Evolutionary conservation across 768 basidiomycete species (phyloP).

Genomic region (Piloderma croceum): DNA sequence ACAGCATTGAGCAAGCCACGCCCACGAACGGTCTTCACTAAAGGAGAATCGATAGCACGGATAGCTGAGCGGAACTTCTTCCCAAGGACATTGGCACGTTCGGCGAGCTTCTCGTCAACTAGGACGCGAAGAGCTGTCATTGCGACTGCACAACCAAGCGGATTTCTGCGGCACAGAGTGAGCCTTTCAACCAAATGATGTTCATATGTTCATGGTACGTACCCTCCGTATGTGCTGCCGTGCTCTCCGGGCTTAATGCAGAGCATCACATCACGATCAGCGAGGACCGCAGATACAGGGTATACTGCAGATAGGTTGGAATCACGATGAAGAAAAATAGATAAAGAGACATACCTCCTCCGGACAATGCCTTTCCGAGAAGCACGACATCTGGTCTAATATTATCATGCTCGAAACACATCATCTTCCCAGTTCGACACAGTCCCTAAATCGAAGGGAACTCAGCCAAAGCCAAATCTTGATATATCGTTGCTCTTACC

Average conservation of each 20-base stretch:
- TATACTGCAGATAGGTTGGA: slow-evolving; percentile 51
- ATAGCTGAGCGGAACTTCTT: slow-evolving; percentile 70
- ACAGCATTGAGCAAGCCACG: slow-evolving; percentile 89
- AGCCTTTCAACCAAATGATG: slow-evolving; percentile 2
- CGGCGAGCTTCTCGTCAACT: slow-evolving; percentile 75
- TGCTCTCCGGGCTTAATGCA: slow-evolving; percentile 94
- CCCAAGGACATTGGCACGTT: slow-evolving; percentile 76
- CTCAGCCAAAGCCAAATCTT: slow-evolving; percentile 3
- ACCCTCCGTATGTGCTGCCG: slow-evolving; percentile 95
- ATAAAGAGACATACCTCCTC: slow-evolving; percentile 60
- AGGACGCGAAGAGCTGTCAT: slow-evolving; percentile 92
- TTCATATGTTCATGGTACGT: slow-evolving; percentile 21
- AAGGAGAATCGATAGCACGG: slow-evolving; percentile 55
- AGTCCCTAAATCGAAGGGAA: slow-evolving; percentile 52
- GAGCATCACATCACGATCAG: slow-evolving; percentile 88
- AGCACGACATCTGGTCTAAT: slow-evolving; percentile 89
- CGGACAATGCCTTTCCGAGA: slow-evolving; percentile 94
- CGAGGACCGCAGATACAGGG: slow-evolving; percentile 92
- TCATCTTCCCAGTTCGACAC: slow-evolving; percentile 90
- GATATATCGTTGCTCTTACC: slow-evolving; percentile 32
- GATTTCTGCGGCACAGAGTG: slow-evolving; percentile 52
- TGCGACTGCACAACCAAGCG: slow-evolving; percentile 93
- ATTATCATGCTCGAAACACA: slow-evolving; percentile 82
- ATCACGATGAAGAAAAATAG: slow-evolving; percentile 3
- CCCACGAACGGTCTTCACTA: slow-evolving; percentile 78